Base-by-base conservation (phyloP, 1,139 yeast species). In the Kurtzmaniella quercitrusa region DNA sequence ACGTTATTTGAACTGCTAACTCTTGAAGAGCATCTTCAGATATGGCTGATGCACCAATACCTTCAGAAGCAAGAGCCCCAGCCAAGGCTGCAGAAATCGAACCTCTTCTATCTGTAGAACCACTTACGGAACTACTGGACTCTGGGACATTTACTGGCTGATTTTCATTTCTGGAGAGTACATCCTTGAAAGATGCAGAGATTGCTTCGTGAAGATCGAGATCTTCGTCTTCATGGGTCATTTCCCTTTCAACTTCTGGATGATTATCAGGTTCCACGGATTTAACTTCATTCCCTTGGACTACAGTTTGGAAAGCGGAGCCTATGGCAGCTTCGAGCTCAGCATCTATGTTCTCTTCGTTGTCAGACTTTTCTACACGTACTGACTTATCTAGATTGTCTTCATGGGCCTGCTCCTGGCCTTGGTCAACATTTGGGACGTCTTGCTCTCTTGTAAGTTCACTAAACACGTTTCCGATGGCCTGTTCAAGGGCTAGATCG, bases 141-240 rank as follows among this genome's bases (percentile, higher is more conserved):
- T 5, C 31, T 11, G 12, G 31, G 14, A 10, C 18, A 17, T 42
- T 41, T 17, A 43, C 49, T 10, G 41, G 34, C 19, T 39, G 42
- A 23, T 43, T 36, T 11, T 12, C 23, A 25, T 40, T 31, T n/a
- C 39, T 41, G 23, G 37, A 31, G 50, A 60, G 50, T 2, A 66
- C 68, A 1, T 68, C 55, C 39, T 59, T 61, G 48, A 68, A 65
- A 1, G 73, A 72, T 45, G 59, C 66, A 12, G 65, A 70, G 50
- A 53, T 59, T 43, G 63, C 65, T 53, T 64, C 58, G 34, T 54
- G 56, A 14, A 52, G 49, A 43, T 57, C 64, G 15, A 55, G 59
- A 14, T 48, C 43, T 1, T 41, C 49, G 9, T 43, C 45, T 18
- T 18, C 37, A 12, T 34, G n/a, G 9, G 33, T 16, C 7, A 23